Evolutionary conservation across 345 rosid genomes (phyloP).

Genomic region (Lumnitzera racemosa): DNA sequence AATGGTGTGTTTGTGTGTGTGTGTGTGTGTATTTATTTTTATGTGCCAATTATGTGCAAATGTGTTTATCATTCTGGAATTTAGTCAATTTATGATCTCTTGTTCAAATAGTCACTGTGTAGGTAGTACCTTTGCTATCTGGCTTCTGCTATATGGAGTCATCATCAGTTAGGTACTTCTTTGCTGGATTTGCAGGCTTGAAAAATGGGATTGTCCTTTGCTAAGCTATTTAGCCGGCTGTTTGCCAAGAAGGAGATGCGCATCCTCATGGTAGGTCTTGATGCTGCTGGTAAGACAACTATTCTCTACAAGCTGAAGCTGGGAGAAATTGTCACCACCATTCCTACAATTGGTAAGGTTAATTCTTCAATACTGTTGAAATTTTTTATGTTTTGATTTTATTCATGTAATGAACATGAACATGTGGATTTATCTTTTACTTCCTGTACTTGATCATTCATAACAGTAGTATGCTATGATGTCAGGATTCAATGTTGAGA

Average conservation of each 20-base stretch:
- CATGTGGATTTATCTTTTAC: too few relatives aligned
- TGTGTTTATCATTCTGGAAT: too few relatives aligned
- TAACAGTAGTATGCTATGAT: not conserved
- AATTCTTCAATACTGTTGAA: not conserved
- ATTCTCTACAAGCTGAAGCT: conserved; percentile 68
- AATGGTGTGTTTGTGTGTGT: too few relatives aligned
- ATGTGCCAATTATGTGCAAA: too few relatives aligned
- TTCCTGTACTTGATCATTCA: not conserved
- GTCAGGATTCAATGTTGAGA: conserved; percentile 69
- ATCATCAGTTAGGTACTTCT: too few relatives aligned
- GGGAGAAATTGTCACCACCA: conserved; percentile 73
- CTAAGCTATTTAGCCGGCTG: conserved; percentile 59
- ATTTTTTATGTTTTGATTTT: not conserved
- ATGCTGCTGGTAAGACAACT: conserved; percentile 79
- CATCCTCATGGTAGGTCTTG: conserved; percentile 74
- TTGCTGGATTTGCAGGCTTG: conserved; percentile 12
- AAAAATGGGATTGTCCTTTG: conserved; percentile 56
- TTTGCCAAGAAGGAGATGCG: conserved; percentile 76
- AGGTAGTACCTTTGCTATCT: too few relatives aligned
- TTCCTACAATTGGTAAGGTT: conserved; percentile 62
- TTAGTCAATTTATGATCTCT: too few relatives aligned
- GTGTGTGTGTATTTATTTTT: too few relatives aligned
- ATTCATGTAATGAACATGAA: too few relatives aligned
- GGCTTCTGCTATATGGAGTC: too few relatives aligned
- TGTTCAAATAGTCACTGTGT: too few relatives aligned